These are phyloP conservation scores for Lanmaoa rubissima DNA, from an alignment of 768 basidiomycete species.

Conservation along the genomic window DNA sequence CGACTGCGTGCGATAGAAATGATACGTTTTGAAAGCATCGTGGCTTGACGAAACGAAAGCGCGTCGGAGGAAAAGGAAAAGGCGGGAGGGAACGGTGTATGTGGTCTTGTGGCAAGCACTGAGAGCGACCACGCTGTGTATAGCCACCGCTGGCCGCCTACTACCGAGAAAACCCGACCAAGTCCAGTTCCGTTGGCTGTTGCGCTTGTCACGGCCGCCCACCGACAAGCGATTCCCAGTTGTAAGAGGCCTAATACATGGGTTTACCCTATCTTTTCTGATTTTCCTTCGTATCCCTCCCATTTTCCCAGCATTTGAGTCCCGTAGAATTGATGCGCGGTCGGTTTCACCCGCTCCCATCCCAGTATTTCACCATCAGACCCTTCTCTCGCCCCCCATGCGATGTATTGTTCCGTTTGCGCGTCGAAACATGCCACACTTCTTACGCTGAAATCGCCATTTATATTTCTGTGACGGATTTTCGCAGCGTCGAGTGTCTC, in stretches of 20 bases:
- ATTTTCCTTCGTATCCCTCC: conserved; percentile 59
- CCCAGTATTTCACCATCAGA: conserved; percentile 46
- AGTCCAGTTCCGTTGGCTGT: neutral
- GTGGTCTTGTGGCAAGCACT: neutral
- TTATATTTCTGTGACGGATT: conserved; percentile 52
- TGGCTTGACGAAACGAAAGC: neutral
- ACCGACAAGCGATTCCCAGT: neutral
- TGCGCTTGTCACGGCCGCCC: neutral
- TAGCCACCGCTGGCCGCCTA: conserved; percentile 16
- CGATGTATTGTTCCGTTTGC: conserved; percentile 46
- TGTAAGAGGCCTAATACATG: neutral
- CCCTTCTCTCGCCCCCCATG: conserved; percentile 59
- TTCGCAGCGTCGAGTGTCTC: conserved; percentile 41
- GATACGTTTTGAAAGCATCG: conserved; percentile 71
- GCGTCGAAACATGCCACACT: conserved; percentile 55
- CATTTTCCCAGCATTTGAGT: conserved; percentile 63
- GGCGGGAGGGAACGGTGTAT: neutral
- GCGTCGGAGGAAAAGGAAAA: neutral
- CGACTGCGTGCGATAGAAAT: conserved; percentile 64
- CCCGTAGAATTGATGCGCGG: conserved; percentile 61
- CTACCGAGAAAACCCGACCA: conserved; percentile 12
- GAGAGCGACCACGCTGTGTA: neutral
- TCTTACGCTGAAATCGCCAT: conserved; percentile 59
- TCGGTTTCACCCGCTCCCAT: conserved; percentile 59
- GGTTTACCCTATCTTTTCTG: conserved; percentile 32